Conservation (phyloP, 768 basidiomycete species). For the Lactifluus pinguis region DNA sequence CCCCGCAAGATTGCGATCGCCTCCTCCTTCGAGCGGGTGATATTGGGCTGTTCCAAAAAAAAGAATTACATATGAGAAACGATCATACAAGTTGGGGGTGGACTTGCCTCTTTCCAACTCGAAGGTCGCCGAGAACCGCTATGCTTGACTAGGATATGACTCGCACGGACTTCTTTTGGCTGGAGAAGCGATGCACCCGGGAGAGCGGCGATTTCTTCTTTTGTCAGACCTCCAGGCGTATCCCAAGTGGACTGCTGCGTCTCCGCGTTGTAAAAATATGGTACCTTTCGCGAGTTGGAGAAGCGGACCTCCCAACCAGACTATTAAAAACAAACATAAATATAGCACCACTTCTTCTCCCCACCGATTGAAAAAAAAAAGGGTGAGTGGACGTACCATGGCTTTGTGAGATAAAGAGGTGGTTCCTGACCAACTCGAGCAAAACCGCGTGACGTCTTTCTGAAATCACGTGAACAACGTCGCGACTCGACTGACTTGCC, state of each 20-base stretch:
- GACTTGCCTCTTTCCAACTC: conserved; percentile 75
- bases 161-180: conserved; percentile 72
- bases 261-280: conserved; percentile 80
- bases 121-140: conserved; percentile 65
- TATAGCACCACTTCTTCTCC: background rate
- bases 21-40: conserved; percentile 82
- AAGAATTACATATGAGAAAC: no score
- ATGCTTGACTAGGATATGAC: conserved; percentile 93
- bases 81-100: no score
- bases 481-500: background rate
- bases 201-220: conserved; percentile 49
- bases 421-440: background rate
- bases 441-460: background rate
- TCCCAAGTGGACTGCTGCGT: conserved; percentile 79
- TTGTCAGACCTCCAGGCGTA: conserved; percentile 48
- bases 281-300: conserved; percentile 64
- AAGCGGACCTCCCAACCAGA: conserved; percentile 76
- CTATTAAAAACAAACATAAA: background rate
- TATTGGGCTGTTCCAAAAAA: conserved; percentile 40
- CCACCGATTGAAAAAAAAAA: background rate
- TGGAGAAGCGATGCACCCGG: conserved; percentile 58
- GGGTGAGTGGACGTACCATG: conserved; percentile 1
- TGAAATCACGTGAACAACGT: background rate
- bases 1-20: conserved; percentile 70
- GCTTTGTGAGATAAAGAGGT: background rate